These are phyloP conservation scores for Sclerotinia subarctica DNA, from an alignment of 2,329 filamentous ascomycete species.

Conservation along the genomic window DNA sequence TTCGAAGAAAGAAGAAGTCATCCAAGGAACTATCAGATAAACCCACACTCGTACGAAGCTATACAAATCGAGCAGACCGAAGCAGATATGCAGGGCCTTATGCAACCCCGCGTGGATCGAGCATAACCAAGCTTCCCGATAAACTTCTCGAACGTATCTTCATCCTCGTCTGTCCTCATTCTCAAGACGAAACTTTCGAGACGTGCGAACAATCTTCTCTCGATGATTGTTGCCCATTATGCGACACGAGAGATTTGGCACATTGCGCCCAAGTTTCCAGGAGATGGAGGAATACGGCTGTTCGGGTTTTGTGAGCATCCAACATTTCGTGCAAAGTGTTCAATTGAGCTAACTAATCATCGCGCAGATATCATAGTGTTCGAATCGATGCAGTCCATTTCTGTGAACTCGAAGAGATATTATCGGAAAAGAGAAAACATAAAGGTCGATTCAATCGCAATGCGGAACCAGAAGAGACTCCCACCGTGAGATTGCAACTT, in stretches of 20 bases:
- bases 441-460: slow-evolving; percentile 71
- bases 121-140: slow-evolving; percentile 53
- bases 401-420: slow-evolving; percentile 78
- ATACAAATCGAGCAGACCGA: slow-evolving; percentile 9
- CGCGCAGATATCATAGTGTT: slow-evolving; percentile 74
- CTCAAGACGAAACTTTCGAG: slow-evolving; percentile 72
- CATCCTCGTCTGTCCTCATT: slow-evolving; percentile 77
- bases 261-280: slow-evolving; percentile 73
- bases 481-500: slow-evolving; percentile 70
- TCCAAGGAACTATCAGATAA: slow-evolving; percentile 8
- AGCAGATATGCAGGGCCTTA: slow-evolving; percentile 13
- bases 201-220: slow-evolving; percentile 77
- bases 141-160: slow-evolving; percentile 77
- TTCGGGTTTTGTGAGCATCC: slow-evolving; percentile 58
- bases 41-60: slow-evolving; percentile 11
- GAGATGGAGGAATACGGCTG: slow-evolving; percentile 60
- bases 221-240: slow-evolving; percentile 85
- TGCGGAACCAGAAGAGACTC: slow-evolving; percentile 75
- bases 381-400: slow-evolving; percentile 94
- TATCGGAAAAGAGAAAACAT: slow-evolving; percentile 75
- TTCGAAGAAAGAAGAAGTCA: slow-evolving; percentile 20
- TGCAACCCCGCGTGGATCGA: slow-evolving; percentile 21
- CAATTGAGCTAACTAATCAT: slow-evolving; percentile 14
- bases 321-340: background rate
- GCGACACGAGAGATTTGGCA: slow-evolving; percentile 83